Base-by-base conservation (phyloP, 1,284 basidiomycete genomes). In the Ganoderma lingzhi region DNA sequence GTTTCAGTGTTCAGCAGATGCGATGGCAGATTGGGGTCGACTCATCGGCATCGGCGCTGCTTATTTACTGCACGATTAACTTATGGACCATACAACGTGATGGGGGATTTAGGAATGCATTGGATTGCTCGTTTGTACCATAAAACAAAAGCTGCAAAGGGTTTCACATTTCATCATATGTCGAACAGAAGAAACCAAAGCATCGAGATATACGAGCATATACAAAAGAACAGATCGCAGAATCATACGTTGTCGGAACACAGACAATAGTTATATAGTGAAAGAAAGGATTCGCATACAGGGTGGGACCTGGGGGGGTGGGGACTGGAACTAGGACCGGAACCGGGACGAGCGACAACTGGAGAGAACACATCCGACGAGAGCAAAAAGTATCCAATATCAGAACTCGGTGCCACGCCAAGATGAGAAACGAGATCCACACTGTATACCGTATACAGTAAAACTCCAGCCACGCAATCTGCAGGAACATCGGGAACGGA, bases 401-500 rank as follows among this genome's bases (percentile, higher is more conserved):
- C 72, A 71, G 72, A 73, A 73, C 70, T 67, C 63, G 65, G 51
- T 41, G 55, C 65, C 55, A 71, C 61, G 42, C 65, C 56, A 63
- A 66, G 51, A 66, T 14, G 66, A 68, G 62, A 66, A 61, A 51
- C n/a, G 61, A 62, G 62, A 48, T 48, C 53, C 70, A 32, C 62
- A 64, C 66, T 66, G 70, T 68, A 71, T 73, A 73, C 70, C 28
- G 19, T 69, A 61, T 70, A 10, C 45, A 48, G 45, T 48, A 48
- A 53, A 61, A 58, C 64, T 68, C 65, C 69, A n/a, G 30, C 42
- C 44, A 6, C 30, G 44, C 65, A 63, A 69, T 62, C 67, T 61
- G 69, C 59, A 62, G 63, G 58, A 56, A 39, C 60, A 30, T 39
- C 53, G 51, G 61, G 42, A 17, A 39, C 55, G 44, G 61, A 44